Evolutionary conservation across 2,329 filamentous ascomycete species (phyloP).

Genomic region (Cryphonectria nitschkei): DNA sequence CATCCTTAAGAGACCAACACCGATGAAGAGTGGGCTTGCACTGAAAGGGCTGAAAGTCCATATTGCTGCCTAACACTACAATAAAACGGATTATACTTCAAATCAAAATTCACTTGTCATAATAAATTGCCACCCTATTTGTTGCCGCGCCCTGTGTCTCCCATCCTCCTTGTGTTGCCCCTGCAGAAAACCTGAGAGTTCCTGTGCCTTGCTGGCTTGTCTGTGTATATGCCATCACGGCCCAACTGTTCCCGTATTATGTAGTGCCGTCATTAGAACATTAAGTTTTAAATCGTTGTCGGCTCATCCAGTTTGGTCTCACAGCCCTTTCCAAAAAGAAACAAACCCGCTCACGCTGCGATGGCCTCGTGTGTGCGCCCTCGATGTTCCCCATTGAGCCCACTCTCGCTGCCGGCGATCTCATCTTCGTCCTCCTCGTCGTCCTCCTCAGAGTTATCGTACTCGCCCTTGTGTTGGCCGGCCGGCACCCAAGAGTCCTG

Average conservation of each 20-base stretch:
- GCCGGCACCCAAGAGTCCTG: constrained; percentile 85
- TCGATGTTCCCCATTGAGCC: constrained; percentile 59
- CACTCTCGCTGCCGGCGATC: constrained; percentile 47
- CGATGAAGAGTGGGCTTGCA: background rate
- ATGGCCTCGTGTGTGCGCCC: constrained; percentile 59
- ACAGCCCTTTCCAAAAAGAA: too few species aligned
- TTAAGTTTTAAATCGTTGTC: constrained; percentile 23
- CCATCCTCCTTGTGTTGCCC: constrained; percentile 3
- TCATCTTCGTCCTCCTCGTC: constrained; percentile 56
- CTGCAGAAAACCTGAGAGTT: background rate
- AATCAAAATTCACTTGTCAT: constrained; percentile 1
- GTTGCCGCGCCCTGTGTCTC: background rate
- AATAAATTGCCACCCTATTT: background rate
- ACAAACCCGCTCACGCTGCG: constrained; percentile 42
- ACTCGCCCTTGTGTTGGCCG: constrained; percentile 61
- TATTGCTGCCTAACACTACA: constrained; percentile 1
- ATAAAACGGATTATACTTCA: background rate
- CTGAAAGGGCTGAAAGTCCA: background rate
- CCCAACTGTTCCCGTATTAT: constrained; percentile 12
- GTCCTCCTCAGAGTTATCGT: constrained; percentile 64
- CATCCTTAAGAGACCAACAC: background rate
- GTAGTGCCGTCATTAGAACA: constrained; percentile 27
- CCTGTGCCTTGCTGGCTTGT: background rate
- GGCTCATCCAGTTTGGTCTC: background rate
- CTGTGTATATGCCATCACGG: background rate